A percentile compares a stretch with the other conserved stretches of the same genome.
Conservation (phyloP, 192 early-diverging fungal species). For the Pecoramyces ruminantium region DNA sequence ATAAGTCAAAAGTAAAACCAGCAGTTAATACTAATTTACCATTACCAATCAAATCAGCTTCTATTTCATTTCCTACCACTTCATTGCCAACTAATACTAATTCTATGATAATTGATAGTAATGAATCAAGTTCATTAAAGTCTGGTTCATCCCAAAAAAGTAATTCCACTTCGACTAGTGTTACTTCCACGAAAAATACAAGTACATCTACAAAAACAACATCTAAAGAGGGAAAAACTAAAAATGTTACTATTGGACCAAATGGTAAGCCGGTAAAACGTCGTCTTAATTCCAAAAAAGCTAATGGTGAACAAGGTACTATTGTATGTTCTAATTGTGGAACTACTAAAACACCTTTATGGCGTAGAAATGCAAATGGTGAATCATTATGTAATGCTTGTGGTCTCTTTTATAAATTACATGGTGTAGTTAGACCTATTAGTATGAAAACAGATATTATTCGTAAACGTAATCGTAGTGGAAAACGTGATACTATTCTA, state of each 20-base stretch:
- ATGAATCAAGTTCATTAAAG: not conserved
- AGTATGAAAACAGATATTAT: conserved; percentile 80
- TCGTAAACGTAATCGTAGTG: conserved; percentile 66
- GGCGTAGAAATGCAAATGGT: conserved; percentile 81
- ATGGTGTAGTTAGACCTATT: conserved; percentile 72
- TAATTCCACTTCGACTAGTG: not conserved
- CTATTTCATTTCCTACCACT: not conserved
- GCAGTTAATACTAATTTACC: not conserved
- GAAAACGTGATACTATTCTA: not conserved
- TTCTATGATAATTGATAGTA: not conserved
- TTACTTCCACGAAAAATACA: not conserved
- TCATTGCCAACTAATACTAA: not conserved
- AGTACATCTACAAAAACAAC: not conserved
- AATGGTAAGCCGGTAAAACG: not conserved
- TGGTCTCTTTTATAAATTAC: conserved; percentile 88
- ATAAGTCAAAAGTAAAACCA: too few relatives aligned
- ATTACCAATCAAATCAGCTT: not conserved
- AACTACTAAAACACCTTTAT: conserved; percentile 82
- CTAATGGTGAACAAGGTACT: not conserved
- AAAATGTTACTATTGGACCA: not conserved
- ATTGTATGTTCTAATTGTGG: conserved; percentile 58
- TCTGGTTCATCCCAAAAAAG: not conserved
- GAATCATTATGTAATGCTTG: conserved; percentile 93
- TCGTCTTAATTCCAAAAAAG: not conserved
- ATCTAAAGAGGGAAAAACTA: not conserved